phyloP scores from a whole-genome alignment of 2,329 filamentous ascomycete genomes.

The Colletotrichum tropicale region DNA sequence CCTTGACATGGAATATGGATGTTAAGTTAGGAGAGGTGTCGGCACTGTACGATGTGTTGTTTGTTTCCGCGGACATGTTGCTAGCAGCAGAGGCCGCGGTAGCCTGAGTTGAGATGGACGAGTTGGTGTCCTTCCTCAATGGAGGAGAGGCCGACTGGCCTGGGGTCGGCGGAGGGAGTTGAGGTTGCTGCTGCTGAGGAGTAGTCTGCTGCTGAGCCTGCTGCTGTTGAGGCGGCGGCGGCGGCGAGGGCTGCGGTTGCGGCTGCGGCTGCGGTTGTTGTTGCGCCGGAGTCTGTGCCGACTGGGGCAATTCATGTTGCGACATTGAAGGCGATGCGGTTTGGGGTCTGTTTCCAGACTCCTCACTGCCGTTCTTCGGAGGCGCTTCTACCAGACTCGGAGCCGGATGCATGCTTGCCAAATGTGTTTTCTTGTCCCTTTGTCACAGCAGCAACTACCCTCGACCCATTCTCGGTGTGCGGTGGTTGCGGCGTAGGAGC shows the following conservation, averaged over 20 bases:
- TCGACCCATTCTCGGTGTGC: slow-evolving; percentile 17
- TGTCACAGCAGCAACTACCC: slow-evolving; percentile 17
- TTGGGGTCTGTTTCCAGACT: slow-evolving; percentile 21
- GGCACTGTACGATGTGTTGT: slow-evolving; percentile 55
- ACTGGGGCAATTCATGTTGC: slow-evolving; percentile 16
- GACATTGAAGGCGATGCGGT: slow-evolving; percentile 19
- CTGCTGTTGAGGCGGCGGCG: slow-evolving; percentile 29
- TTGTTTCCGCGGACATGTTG: slow-evolving; percentile 49
- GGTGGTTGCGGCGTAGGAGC: not conserved
- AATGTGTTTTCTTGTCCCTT: slow-evolving; percentile 13
- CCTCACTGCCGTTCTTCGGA: slow-evolving; percentile 27
- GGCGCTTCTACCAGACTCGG: slow-evolving; percentile 40
- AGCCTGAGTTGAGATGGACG: slow-evolving; percentile 57
- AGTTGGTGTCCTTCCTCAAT: slow-evolving; percentile 54
- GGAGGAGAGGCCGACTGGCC: slow-evolving; percentile 33
- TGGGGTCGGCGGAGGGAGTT: slow-evolving; percentile 25
- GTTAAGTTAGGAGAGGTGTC: slow-evolving; percentile 55
- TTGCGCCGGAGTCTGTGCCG: slow-evolving; percentile 17
- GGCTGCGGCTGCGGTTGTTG: not conserved
- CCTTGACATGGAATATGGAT: slow-evolving; percentile 60
- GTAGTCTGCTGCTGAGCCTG: slow-evolving; percentile 4
- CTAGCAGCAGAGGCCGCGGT: slow-evolving; percentile 45
- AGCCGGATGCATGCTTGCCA: slow-evolving; percentile 41
- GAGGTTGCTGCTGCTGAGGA: slow-evolving; percentile 21
- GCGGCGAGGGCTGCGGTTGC: slow-evolving; percentile 1